These are phyloP conservation scores for Oemleria cerasiformis DNA, from an alignment of 306 rosid genomes.

Conservation along the genomic window DNA sequence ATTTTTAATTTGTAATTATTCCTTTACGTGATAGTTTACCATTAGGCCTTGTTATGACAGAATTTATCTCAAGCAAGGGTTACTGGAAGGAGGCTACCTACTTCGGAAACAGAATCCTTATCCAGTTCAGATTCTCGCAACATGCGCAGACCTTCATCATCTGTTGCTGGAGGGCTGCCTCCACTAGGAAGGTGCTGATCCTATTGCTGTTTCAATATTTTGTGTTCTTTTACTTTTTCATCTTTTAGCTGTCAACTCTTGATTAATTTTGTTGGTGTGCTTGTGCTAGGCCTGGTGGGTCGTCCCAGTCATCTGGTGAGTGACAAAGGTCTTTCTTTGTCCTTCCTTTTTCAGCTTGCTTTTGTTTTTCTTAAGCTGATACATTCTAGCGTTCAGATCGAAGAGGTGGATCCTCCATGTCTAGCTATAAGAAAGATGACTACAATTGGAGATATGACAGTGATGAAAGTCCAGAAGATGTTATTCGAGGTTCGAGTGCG, in stretches of 20 bases:
- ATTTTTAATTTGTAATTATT: background rate
- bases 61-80: constrained; percentile 80
- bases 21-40: background rate
- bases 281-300: constrained; percentile 64
- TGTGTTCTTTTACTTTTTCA: background rate
- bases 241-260: constrained; percentile 7
- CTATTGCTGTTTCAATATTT: constrained; percentile 17
- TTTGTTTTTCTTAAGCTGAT: constrained; percentile 40
- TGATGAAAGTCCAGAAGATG: constrained; percentile 80
- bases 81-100: constrained; percentile 69
- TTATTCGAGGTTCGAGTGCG: constrained; percentile 79
- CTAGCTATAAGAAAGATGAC: constrained; percentile 85
- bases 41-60: constrained; percentile 39
- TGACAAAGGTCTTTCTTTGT: constrained; percentile 26
- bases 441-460: constrained; percentile 90
- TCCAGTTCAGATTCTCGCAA: constrained; percentile 72
- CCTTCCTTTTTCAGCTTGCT: constrained; percentile 25
- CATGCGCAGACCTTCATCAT: constrained; percentile 79
- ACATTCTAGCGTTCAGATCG: constrained; percentile 65
- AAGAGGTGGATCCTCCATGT: constrained; percentile 86
- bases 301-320: constrained; percentile 92
- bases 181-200: constrained; percentile 84
- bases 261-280: constrained; percentile 29
- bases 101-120: constrained; percentile 69
- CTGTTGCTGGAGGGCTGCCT: constrained; percentile 94